Percentiles rank a stretch among this genome's conserved stretches.
These are phyloP conservation scores for Coemansia sp. DNA, from an alignment of 192 early-diverging fungal species.

Conservation along the genomic window DNA sequence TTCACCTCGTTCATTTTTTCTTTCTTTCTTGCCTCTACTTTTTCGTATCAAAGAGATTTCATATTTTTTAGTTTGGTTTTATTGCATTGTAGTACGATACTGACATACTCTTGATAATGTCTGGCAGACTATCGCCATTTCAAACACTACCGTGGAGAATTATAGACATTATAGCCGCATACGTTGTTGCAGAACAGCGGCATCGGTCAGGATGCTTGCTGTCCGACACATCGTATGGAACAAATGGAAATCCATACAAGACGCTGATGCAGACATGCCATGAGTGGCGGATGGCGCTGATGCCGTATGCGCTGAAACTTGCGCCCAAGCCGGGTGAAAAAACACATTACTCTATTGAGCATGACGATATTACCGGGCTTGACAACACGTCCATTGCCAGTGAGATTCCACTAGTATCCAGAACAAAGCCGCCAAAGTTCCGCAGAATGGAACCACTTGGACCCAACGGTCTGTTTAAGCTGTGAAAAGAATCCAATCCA, in stretches of 20 bases:
- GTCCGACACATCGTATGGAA: neutral
- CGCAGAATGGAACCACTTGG: neutral
- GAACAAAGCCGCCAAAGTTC: neutral
- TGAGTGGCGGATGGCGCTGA: conserved; percentile 2
- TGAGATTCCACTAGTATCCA: conserved; percentile 4
- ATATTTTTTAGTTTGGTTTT: conserved; percentile 1
- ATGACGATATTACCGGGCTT: neutral
- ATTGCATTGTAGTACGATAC: neutral
- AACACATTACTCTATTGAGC: neutral
- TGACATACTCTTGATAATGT: neutral
- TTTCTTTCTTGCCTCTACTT: too few species aligned
- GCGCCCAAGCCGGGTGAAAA: neutral
- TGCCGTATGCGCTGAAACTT: neutral
- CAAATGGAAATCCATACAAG: neutral
- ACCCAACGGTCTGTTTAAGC: neutral
- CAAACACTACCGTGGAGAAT: conserved; percentile 18
- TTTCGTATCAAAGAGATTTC: neutral
- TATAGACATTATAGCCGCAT: conserved; percentile 15
- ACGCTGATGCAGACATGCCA: neutral
- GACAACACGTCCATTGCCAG: neutral
- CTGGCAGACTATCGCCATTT: neutral
- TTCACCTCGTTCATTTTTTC: too few species aligned
- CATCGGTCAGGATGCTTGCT: conserved; percentile 3
- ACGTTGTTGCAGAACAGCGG: neutral
- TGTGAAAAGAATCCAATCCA: neutral